Evolutionary conservation across 2,329 filamentous ascomycete genomes (phyloP), one percentile per base, ranked within the genome.

Genomic region (Aureobasidium sp.): DNA sequence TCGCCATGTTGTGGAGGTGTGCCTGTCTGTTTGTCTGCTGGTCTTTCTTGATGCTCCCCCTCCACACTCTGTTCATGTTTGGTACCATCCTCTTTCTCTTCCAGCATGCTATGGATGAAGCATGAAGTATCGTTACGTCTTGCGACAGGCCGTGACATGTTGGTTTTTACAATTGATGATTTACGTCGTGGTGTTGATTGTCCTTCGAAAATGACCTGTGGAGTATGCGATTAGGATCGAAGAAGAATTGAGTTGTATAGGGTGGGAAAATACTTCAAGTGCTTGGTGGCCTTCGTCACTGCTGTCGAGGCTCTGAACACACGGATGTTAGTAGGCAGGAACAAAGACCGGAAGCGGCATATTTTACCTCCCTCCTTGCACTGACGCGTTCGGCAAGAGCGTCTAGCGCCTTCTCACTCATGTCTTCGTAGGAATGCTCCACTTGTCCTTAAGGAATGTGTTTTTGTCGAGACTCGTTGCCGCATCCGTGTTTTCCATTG

Each of bases 91-190:
- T 51, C 64, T 63, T 77, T 75, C 59, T 75, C 76, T 64, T 80
- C 79, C 27, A 87, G 80, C 2, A 87, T 72, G 0, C 80, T 78
- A 67, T 87, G 85, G 3, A 87, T 83, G 64, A 86, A 84, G 68
- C 85, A 87, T 63, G 82, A 79, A 2, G 84, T 86, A 36, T 72
- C 70, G 66, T 74, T 67, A 65, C 63, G 68, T 26, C 74, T 64
- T 15, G 75, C 70, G 27, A 73, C 72, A 34, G 72, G 70, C 37
- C 78, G 68, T 12, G 42, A 46, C 34, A 69, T 70, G 36, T 55
- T 53, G 34, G 78, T 75, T 52, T 73, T 70, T 37, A 81, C 81
- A 23, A 87, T 75, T 3, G 84, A 87, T 23, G 84, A 84, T 73
- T 84, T 84, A 67, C 84, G 82, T 61, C 84, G 80, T 65, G 81